Percentiles rank a stretch among this genome's conserved stretches.
phyloP scores from a whole-genome alignment of 768 basidiomycete species.

The Nevesoporus exiguus region DNA sequence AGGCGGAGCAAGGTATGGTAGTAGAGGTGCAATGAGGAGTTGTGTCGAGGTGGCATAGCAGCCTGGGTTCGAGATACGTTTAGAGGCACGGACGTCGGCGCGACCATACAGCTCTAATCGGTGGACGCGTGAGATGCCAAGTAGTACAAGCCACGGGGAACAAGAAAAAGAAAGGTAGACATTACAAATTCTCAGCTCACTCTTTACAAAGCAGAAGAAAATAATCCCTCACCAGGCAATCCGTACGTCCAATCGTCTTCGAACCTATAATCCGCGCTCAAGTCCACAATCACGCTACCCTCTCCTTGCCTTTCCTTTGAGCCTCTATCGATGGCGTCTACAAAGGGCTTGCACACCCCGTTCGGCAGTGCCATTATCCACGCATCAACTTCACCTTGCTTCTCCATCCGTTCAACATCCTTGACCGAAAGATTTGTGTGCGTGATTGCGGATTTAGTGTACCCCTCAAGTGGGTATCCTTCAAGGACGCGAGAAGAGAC shows the following conservation, averaged over 20 bases:
- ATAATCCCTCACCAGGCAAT: slow-evolving; percentile 86
- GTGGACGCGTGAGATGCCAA: neutral
- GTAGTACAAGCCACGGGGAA: slow-evolving; percentile 14
- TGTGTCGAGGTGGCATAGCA: slow-evolving; percentile 96
- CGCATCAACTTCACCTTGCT: slow-evolving; percentile 86
- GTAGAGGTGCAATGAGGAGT: slow-evolving; percentile 85
- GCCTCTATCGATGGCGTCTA: slow-evolving; percentile 87
- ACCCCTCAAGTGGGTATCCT: slow-evolving; percentile 73
- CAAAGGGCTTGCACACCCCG: slow-evolving; percentile 93
- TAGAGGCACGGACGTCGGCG: slow-evolving; percentile 59
- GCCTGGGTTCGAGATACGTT: slow-evolving; percentile 93
- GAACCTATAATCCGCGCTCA: slow-evolving; percentile 94
- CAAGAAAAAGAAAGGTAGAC: slow-evolving; percentile 34
- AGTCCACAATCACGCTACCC: slow-evolving; percentile 79
- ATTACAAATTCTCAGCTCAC: slow-evolving; percentile 34
- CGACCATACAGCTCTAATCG: slow-evolving; percentile 83
- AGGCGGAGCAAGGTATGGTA: slow-evolving; percentile 58
- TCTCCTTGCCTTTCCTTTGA: slow-evolving; percentile 47
- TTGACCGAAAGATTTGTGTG: slow-evolving; percentile 78
- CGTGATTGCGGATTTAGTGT: slow-evolving; percentile 67
- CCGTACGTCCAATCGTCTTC: slow-evolving; percentile 97
- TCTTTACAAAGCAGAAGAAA: slow-evolving; percentile 26
- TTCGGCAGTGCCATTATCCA: slow-evolving; percentile 99
- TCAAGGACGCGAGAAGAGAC: slow-evolving; percentile 95
- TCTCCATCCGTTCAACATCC: slow-evolving; percentile 88